phyloP scores from a whole-genome alignment of 2,329 filamentous ascomycete species.

The Colletotrichum sp. region DNA sequence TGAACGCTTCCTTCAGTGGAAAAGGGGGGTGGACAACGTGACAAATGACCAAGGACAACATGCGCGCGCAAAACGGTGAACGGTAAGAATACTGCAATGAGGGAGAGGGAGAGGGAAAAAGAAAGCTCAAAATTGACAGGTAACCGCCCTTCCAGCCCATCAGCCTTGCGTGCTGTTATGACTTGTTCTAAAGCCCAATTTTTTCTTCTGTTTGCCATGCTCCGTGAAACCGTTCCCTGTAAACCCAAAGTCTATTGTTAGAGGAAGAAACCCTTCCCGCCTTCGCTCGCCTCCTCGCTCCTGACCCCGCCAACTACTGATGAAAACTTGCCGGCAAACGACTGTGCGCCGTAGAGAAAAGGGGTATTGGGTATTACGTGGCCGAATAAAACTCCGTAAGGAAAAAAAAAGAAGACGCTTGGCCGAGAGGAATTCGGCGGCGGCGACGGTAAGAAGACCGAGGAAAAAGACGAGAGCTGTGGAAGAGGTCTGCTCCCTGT shows the following conservation, averaged over 20 bases:
- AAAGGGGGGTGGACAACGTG: background rate
- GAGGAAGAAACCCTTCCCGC: constrained; percentile 1
- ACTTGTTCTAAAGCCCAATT: constrained; percentile 15
- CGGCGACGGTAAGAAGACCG: background rate
- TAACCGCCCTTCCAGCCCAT: constrained; percentile 9
- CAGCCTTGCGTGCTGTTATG: constrained; percentile 14
- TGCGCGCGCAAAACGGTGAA: background rate
- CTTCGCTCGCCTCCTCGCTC: background rate
- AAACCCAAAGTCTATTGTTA: constrained; percentile 12
- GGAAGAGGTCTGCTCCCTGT: background rate
- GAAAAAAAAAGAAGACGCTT: background rate
- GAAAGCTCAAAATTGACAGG: constrained; percentile 9
- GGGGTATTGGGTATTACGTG: background rate
- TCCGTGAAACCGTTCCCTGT: constrained; percentile 9
- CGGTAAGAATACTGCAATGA: background rate
- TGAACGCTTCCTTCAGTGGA: background rate
- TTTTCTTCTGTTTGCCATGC: constrained; percentile 14
- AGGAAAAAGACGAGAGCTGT: background rate
- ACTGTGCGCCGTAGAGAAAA: background rate
- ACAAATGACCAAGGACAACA: background rate
- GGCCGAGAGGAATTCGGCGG: background rate
- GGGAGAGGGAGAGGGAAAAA: background rate
- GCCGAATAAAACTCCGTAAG: background rate
- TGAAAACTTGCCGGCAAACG: background rate
- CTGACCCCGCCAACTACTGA: background rate